Base-by-base conservation (phyloP, 495 filamentous ascomycete species). In the Penicillium maclennaniae region DNA sequence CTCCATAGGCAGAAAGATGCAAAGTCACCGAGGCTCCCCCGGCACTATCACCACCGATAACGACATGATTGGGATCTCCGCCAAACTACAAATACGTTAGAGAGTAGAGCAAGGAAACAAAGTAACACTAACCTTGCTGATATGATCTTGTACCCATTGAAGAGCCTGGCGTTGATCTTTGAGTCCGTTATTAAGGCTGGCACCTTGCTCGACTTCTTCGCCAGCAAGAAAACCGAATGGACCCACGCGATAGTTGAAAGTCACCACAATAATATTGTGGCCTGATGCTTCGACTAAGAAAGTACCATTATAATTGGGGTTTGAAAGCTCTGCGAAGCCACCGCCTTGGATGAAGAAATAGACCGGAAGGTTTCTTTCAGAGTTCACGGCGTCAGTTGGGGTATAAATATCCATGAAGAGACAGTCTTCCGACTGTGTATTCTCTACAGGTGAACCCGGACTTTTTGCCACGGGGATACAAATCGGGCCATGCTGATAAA, bases 311-410 rank as follows among this genome's bases (percentile, higher is more conserved):
- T 81, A 83, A 66, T 89, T 86, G 1, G 81, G 69, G 61, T 87
- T 88, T 41, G 79, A 74, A 58, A 84, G 75, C 0, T 55, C 46
- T 10, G 81, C 83, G 63, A 88, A 91, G 16, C 87, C 87, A 15
- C 88, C 87, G n/a, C 87, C 87, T 59, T 87, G 85, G 45, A 92
- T 86, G 56, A 81, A 90, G 43, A 90, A 77, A 70, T 78, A 90
- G 2, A 91, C 86, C 0, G 86, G 87, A 1, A 87, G 67, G 19
- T 74, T 80, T 56, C 38, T 69, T 17, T 52, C 54, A 17, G 59
- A 43, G 0, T 71, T 77, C 4, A 53, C 45, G 3, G 79, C 77
- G 26, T 77, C 74, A 0, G 78, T 65, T 3, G 88, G 87, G 5
- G 86, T 79, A 69, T 81, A 90, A n/a, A 92, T 78, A 56, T 91